phyloP scores from a whole-genome alignment of 257 asterid species.

The Cynanchum wilfordii region DNA sequence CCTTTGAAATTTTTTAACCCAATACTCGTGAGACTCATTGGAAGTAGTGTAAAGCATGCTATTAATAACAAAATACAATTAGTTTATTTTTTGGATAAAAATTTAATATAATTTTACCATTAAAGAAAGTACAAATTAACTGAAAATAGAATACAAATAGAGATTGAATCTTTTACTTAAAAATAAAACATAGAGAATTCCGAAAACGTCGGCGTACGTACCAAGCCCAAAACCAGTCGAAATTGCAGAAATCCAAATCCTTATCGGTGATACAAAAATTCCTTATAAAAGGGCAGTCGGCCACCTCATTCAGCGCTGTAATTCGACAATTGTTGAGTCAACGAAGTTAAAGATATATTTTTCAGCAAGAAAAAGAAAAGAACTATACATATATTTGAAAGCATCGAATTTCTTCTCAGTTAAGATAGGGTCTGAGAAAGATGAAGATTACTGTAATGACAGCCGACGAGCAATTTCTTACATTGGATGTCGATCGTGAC shows the following conservation, averaged over 20 bases:
- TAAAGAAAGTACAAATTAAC: too few species aligned
- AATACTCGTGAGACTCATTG: too few species aligned
- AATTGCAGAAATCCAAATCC: background rate
- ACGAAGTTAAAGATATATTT: conserved; percentile 7
- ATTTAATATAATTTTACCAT: too few species aligned
- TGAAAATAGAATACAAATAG: too few species aligned
- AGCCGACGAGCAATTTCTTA: conserved; percentile 78
- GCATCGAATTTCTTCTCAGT: background rate
- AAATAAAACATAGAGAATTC: background rate
- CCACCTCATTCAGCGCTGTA: conserved; percentile 1
- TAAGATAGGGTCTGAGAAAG: background rate
- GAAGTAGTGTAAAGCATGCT: too few species aligned
- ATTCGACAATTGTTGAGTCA: background rate
- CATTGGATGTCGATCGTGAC: conserved; percentile 82
- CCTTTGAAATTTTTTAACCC: too few species aligned
- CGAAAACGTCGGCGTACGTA: background rate
- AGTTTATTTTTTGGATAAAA: too few species aligned
- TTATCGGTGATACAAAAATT: background rate
- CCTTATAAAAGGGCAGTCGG: background rate
- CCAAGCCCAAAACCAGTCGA: background rate
- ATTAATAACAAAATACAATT: too few species aligned
- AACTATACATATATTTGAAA: background rate
- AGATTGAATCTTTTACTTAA: too few species aligned
- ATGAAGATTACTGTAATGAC: conserved; percentile 99
- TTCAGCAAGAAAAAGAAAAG: conserved; percentile 2